Base-by-base conservation (phyloP, 495 filamentous ascomycete species). In the Daldinia concentrica region DNA sequence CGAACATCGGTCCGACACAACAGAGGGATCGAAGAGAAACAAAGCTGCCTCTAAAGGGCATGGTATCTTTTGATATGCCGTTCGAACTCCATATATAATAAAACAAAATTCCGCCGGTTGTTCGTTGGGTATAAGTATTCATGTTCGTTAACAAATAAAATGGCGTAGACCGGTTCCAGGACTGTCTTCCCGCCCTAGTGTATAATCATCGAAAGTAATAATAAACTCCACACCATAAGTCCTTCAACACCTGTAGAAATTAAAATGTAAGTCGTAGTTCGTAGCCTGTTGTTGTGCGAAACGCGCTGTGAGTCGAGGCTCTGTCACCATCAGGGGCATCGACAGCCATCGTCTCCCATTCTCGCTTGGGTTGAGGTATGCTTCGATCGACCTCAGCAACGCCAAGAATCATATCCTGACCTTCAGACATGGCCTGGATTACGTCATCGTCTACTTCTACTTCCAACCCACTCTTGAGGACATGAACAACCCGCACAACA, bases 381-480 rank as follows among this genome's bases (percentile, higher is more conserved):
- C 69, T 70, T 71, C 58, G 55, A 30, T 76, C 68, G 12, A 86
- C 69, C 55, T 85, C 80, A 8, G 64, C 68, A 34, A 88, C 74
- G 62, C 87, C 84, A 52, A 88, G 79, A 2, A 71, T 85, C 90
- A 99, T 94, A 74, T 97, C 95, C 75, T 98, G 93, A 7, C 94
- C 93, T 80, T 99, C 95, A 0, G 89, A 85, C 15, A 98, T 84
- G 77, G 94, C 91, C n/a, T 86, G 86, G 19, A 99, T 89, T 30
- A 95, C 89, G 54, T 97, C 93, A 68, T 99, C 92, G 77, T 99
- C 95, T 59, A 98, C 85, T 77, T 94, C 89, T 51, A 99, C 90
- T 69, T 91, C 87, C 4, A 98, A 77, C 0, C 94, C 93, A 62
- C 87, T 87, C 24, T 86, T 80, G 26, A 91, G 90, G 63, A 94